phyloP scores from a whole-genome alignment of 192 early-diverging fungal genomes.

The Phycomyces nitens region DNA sequence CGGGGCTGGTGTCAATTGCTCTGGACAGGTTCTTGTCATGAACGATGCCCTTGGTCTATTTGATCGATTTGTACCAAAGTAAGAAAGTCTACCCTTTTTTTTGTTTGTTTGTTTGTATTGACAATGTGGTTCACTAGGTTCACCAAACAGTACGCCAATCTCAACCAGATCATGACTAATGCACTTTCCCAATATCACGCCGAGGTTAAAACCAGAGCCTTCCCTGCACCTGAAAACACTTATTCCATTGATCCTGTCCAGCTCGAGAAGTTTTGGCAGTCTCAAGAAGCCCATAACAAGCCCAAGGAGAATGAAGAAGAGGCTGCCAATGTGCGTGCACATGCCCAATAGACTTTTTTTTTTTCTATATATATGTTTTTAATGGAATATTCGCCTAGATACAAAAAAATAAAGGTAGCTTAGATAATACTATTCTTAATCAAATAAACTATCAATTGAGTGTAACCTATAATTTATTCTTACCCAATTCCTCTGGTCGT shows the following conservation, averaged over 20 bases:
- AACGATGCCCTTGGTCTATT: constrained; percentile 91
- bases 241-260: constrained; percentile 73
- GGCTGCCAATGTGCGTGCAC: too few relatives aligned
- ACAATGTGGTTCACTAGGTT: constrained; percentile 70
- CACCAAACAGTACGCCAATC: constrained; percentile 80
- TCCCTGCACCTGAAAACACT: constrained; percentile 78
- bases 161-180: constrained; percentile 68
- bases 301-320: too few relatives aligned
- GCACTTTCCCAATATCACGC: constrained; percentile 69
- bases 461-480: too few relatives aligned
- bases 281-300: neutral
- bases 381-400: too few relatives aligned
- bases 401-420: too few relatives aligned
- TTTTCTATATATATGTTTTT: too few relatives aligned
- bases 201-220: constrained; percentile 73
- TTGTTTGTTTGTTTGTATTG: neutral
- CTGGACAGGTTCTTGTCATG: constrained; percentile 93
- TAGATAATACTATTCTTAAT: too few relatives aligned
- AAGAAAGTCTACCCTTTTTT: constrained; percentile 14
- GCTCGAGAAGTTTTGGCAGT: constrained; percentile 37
- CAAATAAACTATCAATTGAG: too few relatives aligned
- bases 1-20: constrained; percentile 83
- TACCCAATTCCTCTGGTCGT: too few relatives aligned
- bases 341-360: too few relatives aligned
- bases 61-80: constrained; percentile 87